Conservation (phyloP, 371 early-diverging fungal species). For the Circinella umbellata region DNA sequence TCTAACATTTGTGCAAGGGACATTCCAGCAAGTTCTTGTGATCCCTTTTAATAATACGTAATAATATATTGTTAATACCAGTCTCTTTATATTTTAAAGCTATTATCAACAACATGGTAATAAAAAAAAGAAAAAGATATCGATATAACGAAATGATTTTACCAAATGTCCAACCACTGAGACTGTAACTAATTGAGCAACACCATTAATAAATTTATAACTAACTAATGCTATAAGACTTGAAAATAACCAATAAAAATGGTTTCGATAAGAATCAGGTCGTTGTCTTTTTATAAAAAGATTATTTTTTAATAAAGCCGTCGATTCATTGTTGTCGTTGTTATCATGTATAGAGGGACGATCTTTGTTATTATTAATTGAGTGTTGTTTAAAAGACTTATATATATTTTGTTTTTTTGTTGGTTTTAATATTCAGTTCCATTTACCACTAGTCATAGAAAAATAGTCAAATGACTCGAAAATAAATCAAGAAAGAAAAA, state of each 20-base stretch:
- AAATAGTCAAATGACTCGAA: too few species aligned
- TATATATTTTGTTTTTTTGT: too few species aligned
- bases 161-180: background rate
- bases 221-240: background rate
- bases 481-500: too few species aligned
- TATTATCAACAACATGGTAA: too few species aligned
- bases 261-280: background rate
- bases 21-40: constrained; percentile 10
- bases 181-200: background rate
- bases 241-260: background rate
- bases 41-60: constrained; percentile 2
- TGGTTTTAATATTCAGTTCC: too few species aligned
- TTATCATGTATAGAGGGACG: too few species aligned
- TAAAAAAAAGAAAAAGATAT: too few species aligned
- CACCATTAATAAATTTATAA: background rate
- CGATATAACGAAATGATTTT: background rate
- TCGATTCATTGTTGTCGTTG: background rate
- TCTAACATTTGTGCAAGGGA: constrained; percentile 57
- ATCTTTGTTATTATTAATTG: too few species aligned
- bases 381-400: too few species aligned
- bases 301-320: background rate
- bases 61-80: background rate
- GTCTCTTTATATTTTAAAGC: background rate
- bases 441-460: too few species aligned
- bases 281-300: background rate